Percentiles rank a stretch among this genome's conserved stretches.
These are phyloP conservation scores for Aureobasidium sp. DNA, from an alignment of 2,329 filamentous ascomycete species.

Conservation along the genomic window DNA sequence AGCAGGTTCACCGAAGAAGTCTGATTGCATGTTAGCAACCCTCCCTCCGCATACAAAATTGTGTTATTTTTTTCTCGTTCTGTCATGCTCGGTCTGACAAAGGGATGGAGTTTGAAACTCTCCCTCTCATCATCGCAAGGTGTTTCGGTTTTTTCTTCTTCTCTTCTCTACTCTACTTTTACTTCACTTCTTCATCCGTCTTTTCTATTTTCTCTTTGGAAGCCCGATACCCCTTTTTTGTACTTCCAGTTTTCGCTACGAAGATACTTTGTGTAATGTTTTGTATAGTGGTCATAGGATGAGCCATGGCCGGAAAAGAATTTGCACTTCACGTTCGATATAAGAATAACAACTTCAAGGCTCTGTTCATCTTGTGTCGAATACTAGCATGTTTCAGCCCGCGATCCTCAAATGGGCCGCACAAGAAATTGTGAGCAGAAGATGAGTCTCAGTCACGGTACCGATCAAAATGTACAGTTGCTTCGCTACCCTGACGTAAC, in stretches of 20 bases:
- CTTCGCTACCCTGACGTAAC: too few species aligned
- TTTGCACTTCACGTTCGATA: neutral
- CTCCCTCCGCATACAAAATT: neutral
- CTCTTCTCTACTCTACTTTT: neutral
- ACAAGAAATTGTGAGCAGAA: too few species aligned
- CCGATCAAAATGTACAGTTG: too few species aligned
- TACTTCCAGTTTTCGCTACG: neutral
- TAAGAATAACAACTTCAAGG: too few species aligned
- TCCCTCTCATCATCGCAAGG: neutral
- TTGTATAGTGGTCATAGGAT: slow-evolving; percentile 9
- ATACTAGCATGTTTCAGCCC: too few species aligned
- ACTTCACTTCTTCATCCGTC: neutral
- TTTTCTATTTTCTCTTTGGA: neutral
- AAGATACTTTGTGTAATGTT: slow-evolving; percentile 8
- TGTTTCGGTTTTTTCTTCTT: slow-evolving; percentile 1
- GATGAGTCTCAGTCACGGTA: too few species aligned
- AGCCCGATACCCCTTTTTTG: slow-evolving; percentile 12
- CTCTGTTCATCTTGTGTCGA: too few species aligned
- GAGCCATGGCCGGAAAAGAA: neutral
- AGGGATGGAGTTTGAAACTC: neutral
- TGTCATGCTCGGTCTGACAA: neutral
- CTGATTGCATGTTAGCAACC: slow-evolving; percentile 2
- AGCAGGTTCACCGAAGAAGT: slow-evolving; percentile 26
- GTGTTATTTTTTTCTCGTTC: neutral
- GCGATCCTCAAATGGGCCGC: too few species aligned